Base-by-base conservation (phyloP, 2,329 filamentous ascomycete genomes). In the Reticulascus tulasneorum region DNA sequence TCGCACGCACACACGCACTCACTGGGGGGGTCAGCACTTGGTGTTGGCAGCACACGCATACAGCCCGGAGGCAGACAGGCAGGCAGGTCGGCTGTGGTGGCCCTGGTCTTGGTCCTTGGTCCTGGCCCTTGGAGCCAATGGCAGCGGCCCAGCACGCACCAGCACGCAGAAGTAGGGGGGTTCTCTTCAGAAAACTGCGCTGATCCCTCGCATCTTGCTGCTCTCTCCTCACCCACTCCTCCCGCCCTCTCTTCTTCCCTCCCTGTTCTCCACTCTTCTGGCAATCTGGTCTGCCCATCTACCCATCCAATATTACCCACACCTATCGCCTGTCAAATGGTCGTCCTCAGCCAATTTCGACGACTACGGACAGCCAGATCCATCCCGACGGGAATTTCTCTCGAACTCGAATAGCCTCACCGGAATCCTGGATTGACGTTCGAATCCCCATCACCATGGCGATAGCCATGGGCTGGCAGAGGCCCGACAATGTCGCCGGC, bases 401-500 rank as follows among this genome's bases (percentile, higher is more conserved):
- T 21, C 33, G 23, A 18, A n/a, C 24, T 22, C 33, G 33, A 21
- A 19, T 23, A 10, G 24, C 27, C 24, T n/a, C 12, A 11, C 13
- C 30, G 15, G 11, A 24, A 35, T 38, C 34, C 63, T 63, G 63
- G 71, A 68, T 68, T 76, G 73, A 76, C 64, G 65, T 61, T 56
- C 57, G 58, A 56, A 53, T 51, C 53, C 58, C 51, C 47, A 63
- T 62, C 66, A 69, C 72, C 73, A 79, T 79, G 75, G 74, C 74
- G 56, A 71, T 74, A 59, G 75, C 75, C 75, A 79, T 79, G 75
- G 75, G 76, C 65, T 83, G 78, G 79, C 79, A 78, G 51, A 86
- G 84, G 68, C 83, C 83, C 60, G 77, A 82, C 64, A 82, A 82
- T 71, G 80, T 84, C 60, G 77, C 82, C 57, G 83, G 83, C 59